Conservation (phyloP, 176 grass and related monocot genomes). For the Raddia distichophylla region DNA sequence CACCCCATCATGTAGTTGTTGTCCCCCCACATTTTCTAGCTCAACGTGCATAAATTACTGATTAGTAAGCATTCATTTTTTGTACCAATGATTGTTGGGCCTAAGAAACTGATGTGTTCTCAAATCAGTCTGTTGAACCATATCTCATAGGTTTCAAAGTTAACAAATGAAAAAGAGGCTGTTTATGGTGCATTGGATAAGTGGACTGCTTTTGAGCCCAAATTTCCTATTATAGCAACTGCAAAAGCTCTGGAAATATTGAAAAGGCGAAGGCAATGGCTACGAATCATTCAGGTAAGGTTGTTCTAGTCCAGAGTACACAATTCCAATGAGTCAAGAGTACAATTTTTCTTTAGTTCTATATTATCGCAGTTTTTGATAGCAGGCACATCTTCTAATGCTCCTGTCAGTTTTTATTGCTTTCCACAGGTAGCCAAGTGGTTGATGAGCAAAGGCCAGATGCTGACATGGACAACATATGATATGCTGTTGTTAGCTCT, state of each 20-base stretch:
- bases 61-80: slow-evolving; percentile 28
- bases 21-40: background rate
- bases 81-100: background rate
- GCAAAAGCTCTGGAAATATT: slow-evolving; percentile 83
- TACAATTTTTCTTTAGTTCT: background rate
- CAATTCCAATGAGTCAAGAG: background rate
- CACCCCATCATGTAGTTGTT: background rate
- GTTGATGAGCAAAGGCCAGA: slow-evolving; percentile 92
- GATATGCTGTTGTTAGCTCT: slow-evolving; percentile 75
- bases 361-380: background rate
- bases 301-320: background rate
- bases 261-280: slow-evolving; percentile 69
- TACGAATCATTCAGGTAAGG: slow-evolving; percentile 77
- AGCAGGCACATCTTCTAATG: slow-evolving; percentile 14
- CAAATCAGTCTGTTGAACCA: slow-evolving; percentile 48
- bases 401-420: background rate
- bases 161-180: slow-evolving; percentile 75
- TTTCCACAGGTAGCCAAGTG: slow-evolving; percentile 79
- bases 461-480: slow-evolving; percentile 80
- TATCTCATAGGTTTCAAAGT: slow-evolving; percentile 70
- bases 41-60: background rate
- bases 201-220: slow-evolving; percentile 87
- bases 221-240: slow-evolving; percentile 74
- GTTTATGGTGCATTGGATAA: slow-evolving; percentile 83
- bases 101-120: slow-evolving; percentile 43